Base-by-base conservation (phyloP, 352 stramenopile species). In the Globisporangium mamillatum region DNA sequence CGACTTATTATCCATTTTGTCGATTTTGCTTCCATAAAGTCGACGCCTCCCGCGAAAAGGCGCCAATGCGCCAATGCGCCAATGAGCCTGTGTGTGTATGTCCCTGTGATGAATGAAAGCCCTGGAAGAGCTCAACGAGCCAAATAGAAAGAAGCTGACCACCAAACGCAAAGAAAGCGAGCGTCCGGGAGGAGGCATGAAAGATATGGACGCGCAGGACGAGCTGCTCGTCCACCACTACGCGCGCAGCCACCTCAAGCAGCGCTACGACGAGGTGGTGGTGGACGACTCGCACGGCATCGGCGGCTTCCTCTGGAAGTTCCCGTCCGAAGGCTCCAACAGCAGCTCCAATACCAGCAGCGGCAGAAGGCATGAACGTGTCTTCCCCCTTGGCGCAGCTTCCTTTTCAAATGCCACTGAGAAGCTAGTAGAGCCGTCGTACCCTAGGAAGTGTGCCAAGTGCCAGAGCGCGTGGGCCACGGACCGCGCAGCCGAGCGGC, bases 261-360 rank as follows among this genome's bases (percentile, higher is more conserved):
- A 63, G 57, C 52, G 5, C 5, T 73, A 69, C 62, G 52, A 64
- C 8, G 34, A 48, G 38, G 64, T 57, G 36, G 66, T 50, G n/a
- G 34, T 52, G 22, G 57, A 71, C 41, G 71, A 76, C 52, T 29
- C 63, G 24, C 68, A 70, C 56, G 71, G 68, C 20, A 76, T 80
- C 36, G 66, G 74, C 41, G 76, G 68, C 14, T 79, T 64, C 52
- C 60, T 91, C 29, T 90, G 83, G 83, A 91, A 91, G 60, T 91
- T 88, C 60, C 83, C 83, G 1, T 90, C 81, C 0, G 82, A 91
- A 73, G 82, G 81, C 22, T 89, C 74, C 63, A 88, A 88, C 58
- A 62, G 16, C 44, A 56, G 8, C 20, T 38, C 22, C 22, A 60
- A 9, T 14, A 54, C 22, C 1, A 29, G 8, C 10, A 22, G n/a